Base-by-base conservation (phyloP, 23 red algal species). In the Chondrus crispus region DNA sequence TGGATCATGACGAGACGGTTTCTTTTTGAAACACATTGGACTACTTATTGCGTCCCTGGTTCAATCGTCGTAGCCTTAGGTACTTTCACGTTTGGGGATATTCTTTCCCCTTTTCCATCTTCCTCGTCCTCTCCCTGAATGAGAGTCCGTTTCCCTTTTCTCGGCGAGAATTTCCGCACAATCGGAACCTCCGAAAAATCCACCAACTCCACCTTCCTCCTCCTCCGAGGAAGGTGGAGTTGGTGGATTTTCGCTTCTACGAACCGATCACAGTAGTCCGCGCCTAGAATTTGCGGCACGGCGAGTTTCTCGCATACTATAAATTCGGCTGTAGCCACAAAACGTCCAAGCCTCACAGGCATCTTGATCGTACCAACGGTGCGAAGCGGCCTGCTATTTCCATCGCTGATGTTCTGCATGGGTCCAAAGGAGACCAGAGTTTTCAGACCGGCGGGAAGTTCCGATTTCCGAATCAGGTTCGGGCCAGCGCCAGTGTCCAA, bases 211-310 rank as follows among this genome's bases (percentile, higher is more conserved):
- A 88, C 41, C 52, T 22, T 88, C 46, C 49, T 74, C 9, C 54
- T 29, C 51, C 46, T 60, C 13, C 63, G 84, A 66, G n/a, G n/a
- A n/a, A n/a, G n/a, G n/a, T n/a, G n/a, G n/a, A n/a, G n/a, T n/a
- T n/a, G n/a, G n/a, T n/a, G n/a, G n/a, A 45, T 53, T 30, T 74
- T 88, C 20, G 32, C 18, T 40, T 88, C 68, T 62, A 88, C 63
- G 37, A 74, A 88, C 33, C 68, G 62, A 51, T 88, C 84, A 28
- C 63, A 75, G 36, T 42, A 88, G 64, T 88, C 84, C 14, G 30
- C 55, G 30, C 84, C 84, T 11, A 74, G 14, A 35, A 88, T 74
- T 4, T 33, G 41, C 14, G 84, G 68, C 51, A 66, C 64, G 2
- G 84, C 84, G 6, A 88, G 0, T 38, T 40, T 46, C 36, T 74